phyloP scores from a whole-genome alignment of 352 stramenopile genomes.

The Globisporangium spiculum region DNA sequence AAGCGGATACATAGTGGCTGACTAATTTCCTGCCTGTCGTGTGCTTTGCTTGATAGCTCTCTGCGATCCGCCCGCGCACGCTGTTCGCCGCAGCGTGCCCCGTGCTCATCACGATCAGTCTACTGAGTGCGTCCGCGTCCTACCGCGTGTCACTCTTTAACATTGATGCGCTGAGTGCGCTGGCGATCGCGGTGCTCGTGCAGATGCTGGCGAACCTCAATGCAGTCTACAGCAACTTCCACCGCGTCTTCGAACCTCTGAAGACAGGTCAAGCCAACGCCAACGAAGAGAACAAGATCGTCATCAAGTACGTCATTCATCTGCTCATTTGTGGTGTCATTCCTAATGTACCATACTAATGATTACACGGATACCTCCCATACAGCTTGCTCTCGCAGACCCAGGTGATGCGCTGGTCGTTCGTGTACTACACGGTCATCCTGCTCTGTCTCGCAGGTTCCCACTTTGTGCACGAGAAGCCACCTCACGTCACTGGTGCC shows the following conservation, averaged over 20 bases:
- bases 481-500: slow-evolving; percentile 22
- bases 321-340: background rate
- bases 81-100: slow-evolving; percentile 56
- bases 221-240: slow-evolving; percentile 68
- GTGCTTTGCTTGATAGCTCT: slow-evolving; percentile 22
- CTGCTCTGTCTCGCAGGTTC: slow-evolving; percentile 31
- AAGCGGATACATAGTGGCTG: no score
- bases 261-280: slow-evolving; percentile 24
- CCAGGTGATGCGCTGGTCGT: slow-evolving; percentile 70
- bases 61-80: slow-evolving; percentile 49
- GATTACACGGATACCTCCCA: background rate
- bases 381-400: slow-evolving; percentile 66
- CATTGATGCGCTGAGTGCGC: slow-evolving; percentile 32
- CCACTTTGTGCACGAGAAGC: slow-evolving; percentile 45
- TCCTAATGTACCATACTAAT: background rate
- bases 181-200: slow-evolving; percentile 53
- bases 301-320: slow-evolving; percentile 51
- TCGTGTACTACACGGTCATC: slow-evolving; percentile 47
- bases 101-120: slow-evolving; percentile 49
- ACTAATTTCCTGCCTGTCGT: background rate
- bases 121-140: slow-evolving; percentile 27
- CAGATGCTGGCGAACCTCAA: slow-evolving; percentile 75
- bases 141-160: slow-evolving; percentile 30
- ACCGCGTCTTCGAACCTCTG: slow-evolving; percentile 46
- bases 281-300: slow-evolving; percentile 41